phyloP scores from a whole-genome alignment of 768 basidiomycete genomes.

The Serendipita indica region DNA sequence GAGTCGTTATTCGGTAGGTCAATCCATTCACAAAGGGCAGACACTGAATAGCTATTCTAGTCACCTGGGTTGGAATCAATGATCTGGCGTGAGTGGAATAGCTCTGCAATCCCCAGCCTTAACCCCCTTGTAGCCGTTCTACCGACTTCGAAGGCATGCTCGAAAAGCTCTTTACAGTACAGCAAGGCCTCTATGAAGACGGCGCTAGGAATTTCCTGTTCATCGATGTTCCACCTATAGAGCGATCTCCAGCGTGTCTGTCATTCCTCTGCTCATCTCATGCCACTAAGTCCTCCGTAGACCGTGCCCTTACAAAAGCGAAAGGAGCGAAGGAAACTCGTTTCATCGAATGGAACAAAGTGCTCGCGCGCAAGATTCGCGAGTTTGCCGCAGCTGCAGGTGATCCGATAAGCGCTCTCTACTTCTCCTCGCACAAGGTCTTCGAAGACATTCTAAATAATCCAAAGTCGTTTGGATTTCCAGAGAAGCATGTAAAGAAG shows the following conservation, averaged over 20 bases:
- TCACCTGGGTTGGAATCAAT: constrained; percentile 55
- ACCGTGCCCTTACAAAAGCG: neutral
- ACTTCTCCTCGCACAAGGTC: constrained; percentile 34
- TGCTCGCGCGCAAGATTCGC: constrained; percentile 22
- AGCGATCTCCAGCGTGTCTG: constrained; percentile 31
- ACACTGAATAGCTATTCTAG: constrained; percentile 22
- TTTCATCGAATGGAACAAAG: constrained; percentile 33
- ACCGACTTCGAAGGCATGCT: constrained; percentile 14
- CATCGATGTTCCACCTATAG: constrained; percentile 43
- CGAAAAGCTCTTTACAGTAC: constrained; percentile 28
- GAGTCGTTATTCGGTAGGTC: constrained; percentile 32
- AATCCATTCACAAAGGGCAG: neutral
- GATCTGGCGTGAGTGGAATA: constrained; percentile 35
- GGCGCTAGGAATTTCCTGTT: constrained; percentile 44
- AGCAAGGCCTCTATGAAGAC: constrained; percentile 34
- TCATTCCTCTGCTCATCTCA: neutral
- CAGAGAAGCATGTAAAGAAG: constrained; percentile 21
- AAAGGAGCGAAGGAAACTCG: neutral
- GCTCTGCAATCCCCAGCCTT: constrained; percentile 13
- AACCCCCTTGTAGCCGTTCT: neutral
- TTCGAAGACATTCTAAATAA: constrained; percentile 37
- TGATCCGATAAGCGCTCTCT: constrained; percentile 24
- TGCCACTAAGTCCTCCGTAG: neutral
- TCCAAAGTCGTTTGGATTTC: constrained; percentile 29
- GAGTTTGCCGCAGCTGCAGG: constrained; percentile 28